Percentiles rank a stretch among this genome's conserved stretches.
Evolutionary conservation across 768 basidiomycete genomes (phyloP).

Genomic region (Boletus rubescentipes): DNA sequence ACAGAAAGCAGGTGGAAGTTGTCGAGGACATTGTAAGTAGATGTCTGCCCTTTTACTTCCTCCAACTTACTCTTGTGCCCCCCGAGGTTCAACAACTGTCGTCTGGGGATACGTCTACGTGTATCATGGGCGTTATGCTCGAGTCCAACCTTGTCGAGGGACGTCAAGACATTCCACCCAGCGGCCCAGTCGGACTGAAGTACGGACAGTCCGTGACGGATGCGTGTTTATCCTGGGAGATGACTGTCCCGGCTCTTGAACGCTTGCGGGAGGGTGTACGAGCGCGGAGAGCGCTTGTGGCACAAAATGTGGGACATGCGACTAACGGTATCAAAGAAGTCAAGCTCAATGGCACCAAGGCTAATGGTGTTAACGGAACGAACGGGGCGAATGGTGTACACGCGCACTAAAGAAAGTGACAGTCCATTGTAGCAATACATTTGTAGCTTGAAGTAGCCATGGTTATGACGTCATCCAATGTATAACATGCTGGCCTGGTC

Average conservation of each 20-base stretch:
- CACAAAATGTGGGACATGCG: constrained; percentile 25
- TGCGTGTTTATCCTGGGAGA: constrained; percentile 88
- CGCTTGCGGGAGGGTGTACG: constrained; percentile 86
- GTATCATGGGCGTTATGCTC: constrained; percentile 93
- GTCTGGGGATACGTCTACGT: constrained; percentile 62
- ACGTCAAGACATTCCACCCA: constrained; percentile 76
- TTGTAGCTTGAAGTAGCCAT: too few species aligned
- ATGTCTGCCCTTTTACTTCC: neutral
- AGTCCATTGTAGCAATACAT: too few species aligned
- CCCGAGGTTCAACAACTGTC: constrained; percentile 70
- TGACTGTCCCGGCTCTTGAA: constrained; percentile 78
- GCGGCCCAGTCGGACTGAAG: constrained; percentile 68
- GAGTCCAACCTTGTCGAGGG: constrained; percentile 91
- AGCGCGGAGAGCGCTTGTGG: constrained; percentile 59
- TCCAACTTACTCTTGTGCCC: constrained; percentile 12
- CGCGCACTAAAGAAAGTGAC: too few species aligned
- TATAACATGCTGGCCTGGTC: neutral
- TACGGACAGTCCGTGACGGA: constrained; percentile 90
- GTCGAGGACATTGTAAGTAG: constrained; percentile 80
- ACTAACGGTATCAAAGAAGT: constrained; percentile 7
- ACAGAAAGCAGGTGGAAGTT: constrained; percentile 83
- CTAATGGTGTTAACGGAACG: constrained; percentile 19
- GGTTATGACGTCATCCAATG: constrained; percentile 10
- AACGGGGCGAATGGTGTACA: constrained; percentile 20
- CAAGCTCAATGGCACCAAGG: constrained; percentile 15